Base-by-base conservation (phyloP, 164 flowering plant species). In the Berberis vulgaris region DNA sequence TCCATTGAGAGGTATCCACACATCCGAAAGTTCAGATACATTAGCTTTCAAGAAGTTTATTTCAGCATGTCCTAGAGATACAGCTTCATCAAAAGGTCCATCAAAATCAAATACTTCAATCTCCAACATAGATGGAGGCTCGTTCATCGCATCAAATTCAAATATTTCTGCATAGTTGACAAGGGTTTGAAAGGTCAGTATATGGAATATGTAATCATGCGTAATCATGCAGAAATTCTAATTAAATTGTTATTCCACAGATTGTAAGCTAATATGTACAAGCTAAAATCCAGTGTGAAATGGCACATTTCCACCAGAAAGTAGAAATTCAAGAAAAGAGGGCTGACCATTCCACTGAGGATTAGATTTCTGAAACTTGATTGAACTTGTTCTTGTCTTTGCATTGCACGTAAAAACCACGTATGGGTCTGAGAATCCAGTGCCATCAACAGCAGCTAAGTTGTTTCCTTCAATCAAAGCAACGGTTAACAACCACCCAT, bases 331-430 rank as follows among this genome's bases (percentile, higher is more conserved):
- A 38, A 67, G 13, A 57, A 57, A 41, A 57, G 44, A 1, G 2
- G 11, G 60, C 61, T 70, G 65, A 94, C 98, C 98, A 78, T 90
- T 90, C 98, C 98, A 94, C 49, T 54, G 82, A 71, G 98, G 97
- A 78, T 87, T 78, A 41, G 77, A 73, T 71, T 79, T 83, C 78
- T 90, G 97, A 68, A 94, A 89, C 84, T 88, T 88, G 74, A 94
- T 89, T 43, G 98, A 90, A 73, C 98, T 90, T 55, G 92, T 90
- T 80, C 82, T 88, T 10, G 87, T 80, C 81, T 78, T 86, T 64
- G 97, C 98, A 75, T 90, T 94, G 77, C 95, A 90, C 57, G 86
- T 88, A 62, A 94, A 94, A 12, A 88, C 88, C 61, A 94, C 97
- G 66, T 88, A 93, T 58, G 97, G 97, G 61, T 90, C 98, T 75